phyloP scores from a whole-genome alignment of 352 stramenopile species.

The Pelagophyceae sp. region DNA sequence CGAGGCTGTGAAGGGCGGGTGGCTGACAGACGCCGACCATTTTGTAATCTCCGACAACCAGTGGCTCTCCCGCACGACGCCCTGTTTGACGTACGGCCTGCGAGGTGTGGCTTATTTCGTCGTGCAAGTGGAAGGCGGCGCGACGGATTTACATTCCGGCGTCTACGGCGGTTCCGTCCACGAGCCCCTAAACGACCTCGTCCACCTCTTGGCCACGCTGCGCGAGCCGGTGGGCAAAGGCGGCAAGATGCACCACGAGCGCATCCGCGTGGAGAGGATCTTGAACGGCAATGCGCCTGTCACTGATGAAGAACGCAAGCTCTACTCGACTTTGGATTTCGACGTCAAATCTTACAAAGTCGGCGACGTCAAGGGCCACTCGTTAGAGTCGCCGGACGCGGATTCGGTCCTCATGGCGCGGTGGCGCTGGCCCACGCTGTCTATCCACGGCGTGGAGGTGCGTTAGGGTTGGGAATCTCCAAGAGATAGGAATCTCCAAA shows the following conservation, averaged over 20 bases:
- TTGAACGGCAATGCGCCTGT: conserved; percentile 47
- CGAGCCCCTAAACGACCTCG: conserved; percentile 53
- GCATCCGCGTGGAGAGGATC: conserved; percentile 48
- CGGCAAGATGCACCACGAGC: conserved; percentile 10
- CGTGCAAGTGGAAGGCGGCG: conserved; percentile 41
- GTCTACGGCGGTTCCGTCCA: conserved; percentile 51
- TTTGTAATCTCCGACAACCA: conserved; percentile 61
- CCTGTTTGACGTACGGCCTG: conserved; percentile 59
- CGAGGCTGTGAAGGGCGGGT: conserved; percentile 25
- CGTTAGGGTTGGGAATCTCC: too few relatives aligned
- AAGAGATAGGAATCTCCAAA: too few relatives aligned
- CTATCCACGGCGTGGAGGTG: conserved; percentile 59
- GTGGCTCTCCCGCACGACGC: conserved; percentile 55
- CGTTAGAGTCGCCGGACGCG: conserved; percentile 28
- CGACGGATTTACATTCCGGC: conserved; percentile 54
- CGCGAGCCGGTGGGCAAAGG: conserved; percentile 43
- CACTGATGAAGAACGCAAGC: conserved; percentile 42
- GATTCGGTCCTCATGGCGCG: conserved; percentile 48
- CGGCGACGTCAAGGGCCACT: conserved; percentile 19
- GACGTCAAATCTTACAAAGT: conserved; percentile 45
- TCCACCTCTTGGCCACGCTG: conserved; percentile 48
- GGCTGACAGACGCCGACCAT: conserved; percentile 15
- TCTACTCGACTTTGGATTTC: conserved; percentile 57
- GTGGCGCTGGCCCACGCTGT: conserved; percentile 58
- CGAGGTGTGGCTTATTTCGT: conserved; percentile 53